A percentile compares a stretch with the other conserved stretches of the same genome.
phyloP scores from a whole-genome alignment of 2,329 filamentous ascomycete genomes.

The Sclerotinia glacialis region DNA sequence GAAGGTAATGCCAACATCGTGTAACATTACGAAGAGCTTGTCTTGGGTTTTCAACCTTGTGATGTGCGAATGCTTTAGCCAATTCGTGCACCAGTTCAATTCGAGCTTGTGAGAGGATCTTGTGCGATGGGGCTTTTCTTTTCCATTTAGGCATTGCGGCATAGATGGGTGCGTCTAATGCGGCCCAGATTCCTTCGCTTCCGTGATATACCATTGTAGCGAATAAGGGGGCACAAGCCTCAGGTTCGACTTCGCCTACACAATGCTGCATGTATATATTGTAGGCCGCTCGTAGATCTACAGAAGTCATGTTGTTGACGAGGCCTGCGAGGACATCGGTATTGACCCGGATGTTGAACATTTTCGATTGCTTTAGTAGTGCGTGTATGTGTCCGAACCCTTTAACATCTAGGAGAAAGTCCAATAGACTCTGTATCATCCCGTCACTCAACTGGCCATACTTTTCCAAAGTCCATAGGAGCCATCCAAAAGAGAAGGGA shows the following conservation, averaged over 20 bases:
- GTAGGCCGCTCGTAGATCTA: conserved; percentile 3
- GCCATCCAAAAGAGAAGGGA: not conserved
- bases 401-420: conserved; percentile 4
- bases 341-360: not conserved
- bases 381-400: not conserved
- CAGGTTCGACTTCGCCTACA: conserved; percentile 20
- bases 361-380: conserved; percentile 4
- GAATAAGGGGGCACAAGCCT: conserved; percentile 27
- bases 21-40: conserved; percentile 34
- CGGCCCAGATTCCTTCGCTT: conserved; percentile 28
- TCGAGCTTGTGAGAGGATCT: conserved; percentile 24
- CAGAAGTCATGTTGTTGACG: not conserved
- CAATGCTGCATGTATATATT: conserved; percentile 18
- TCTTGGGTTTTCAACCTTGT: conserved; percentile 22
- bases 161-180: conserved; percentile 27
- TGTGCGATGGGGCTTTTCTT: conserved; percentile 5
- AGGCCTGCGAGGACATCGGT: not conserved
- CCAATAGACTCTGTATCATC: conserved; percentile 24
- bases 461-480: conserved; percentile 9
- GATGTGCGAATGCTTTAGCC: conserved; percentile 34
- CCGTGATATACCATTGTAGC: conserved; percentile 29
- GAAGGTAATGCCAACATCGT: conserved; percentile 34
- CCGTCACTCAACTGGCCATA: conserved; percentile 20
- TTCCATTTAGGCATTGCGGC: conserved; percentile 9
- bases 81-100: conserved; percentile 31